Percentiles rank a stretch among this genome's conserved stretches.
Conservation (phyloP, 2,329 filamentous ascomycete genomes). For the Verticillium zaregamsianum region DNA sequence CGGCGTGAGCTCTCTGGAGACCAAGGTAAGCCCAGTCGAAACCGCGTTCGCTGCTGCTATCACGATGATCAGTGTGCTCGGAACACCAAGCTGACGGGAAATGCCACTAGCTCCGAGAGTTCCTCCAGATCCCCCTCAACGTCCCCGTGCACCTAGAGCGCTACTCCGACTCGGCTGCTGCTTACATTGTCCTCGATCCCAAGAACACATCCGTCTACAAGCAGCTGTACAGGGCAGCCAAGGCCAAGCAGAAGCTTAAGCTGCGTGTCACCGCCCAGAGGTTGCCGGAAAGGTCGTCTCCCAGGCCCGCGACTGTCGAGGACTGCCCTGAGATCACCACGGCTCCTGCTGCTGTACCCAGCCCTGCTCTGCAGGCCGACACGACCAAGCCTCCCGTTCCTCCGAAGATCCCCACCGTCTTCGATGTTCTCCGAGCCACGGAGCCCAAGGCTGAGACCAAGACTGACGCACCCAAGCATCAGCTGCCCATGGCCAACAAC, state of each 20-base stretch:
- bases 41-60: not conserved
- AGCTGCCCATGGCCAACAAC: conserved; percentile 10
- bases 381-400: conserved; percentile 11
- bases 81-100: not conserved
- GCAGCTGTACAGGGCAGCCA: conserved; percentile 92
- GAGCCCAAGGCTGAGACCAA: conserved; percentile 14
- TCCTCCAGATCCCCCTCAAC: conserved; percentile 61
- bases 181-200: conserved; percentile 75
- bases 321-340: conserved; percentile 37
- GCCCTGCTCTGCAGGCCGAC: conserved; percentile 14
- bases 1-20: conserved; percentile 66
- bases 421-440: conserved; percentile 19
- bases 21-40: conserved; percentile 65
- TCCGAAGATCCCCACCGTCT: conserved; percentile 17
- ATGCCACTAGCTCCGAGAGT: conserved; percentile 57
- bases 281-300: not conserved
- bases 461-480: conserved; percentile 6
- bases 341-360: conserved; percentile 8
- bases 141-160: conserved; percentile 73
- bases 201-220: conserved; percentile 84
- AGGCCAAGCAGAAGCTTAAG: conserved; percentile 96
- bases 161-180: conserved; percentile 86
- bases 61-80: not conserved
- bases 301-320: conserved; percentile 41
- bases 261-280: conserved; percentile 64